These are phyloP conservation scores for Vigna nakashimae DNA, from an alignment of 306 rosid genomes.

Conservation along the genomic window DNA sequence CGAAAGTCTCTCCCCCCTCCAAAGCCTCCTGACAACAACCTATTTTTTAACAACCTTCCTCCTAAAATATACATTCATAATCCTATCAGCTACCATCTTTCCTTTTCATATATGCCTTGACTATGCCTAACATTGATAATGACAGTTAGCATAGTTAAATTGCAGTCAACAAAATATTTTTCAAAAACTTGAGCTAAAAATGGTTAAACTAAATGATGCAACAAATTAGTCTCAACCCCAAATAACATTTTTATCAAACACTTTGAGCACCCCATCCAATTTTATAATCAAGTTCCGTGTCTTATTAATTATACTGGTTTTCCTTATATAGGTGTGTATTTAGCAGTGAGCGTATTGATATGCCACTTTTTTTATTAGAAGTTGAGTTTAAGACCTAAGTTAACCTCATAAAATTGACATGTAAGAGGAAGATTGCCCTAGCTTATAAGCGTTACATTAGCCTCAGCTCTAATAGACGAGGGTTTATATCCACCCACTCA, in stretches of 20 bases:
- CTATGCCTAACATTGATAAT: background rate
- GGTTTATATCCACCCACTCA: background rate
- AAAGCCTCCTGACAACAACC: too few species aligned
- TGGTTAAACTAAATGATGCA: too few species aligned
- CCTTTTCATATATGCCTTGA: background rate
- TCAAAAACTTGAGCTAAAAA: too few species aligned
- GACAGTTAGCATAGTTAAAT: conserved; percentile 4
- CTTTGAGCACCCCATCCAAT: background rate
- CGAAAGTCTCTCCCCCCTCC: too few species aligned
- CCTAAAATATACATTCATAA: too few species aligned
- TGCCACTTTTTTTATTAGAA: too few species aligned
- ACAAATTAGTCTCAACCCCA: background rate
- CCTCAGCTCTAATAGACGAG: too few species aligned
- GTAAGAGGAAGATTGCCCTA: too few species aligned
- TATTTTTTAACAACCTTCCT: too few species aligned
- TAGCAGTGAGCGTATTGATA: background rate
- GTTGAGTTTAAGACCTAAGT: background rate
- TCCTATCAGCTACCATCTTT: background rate
- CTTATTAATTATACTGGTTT: too few species aligned
- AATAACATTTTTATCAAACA: background rate
- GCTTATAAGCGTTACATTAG: background rate
- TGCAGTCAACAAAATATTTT: background rate
- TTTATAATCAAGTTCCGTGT: background rate
- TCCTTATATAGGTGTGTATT: too few species aligned
- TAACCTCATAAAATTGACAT: background rate